phyloP scores from a whole-genome alignment of 1,284 basidiomycete species.

The Cutaneotrichosporon dermatis region DNA sequence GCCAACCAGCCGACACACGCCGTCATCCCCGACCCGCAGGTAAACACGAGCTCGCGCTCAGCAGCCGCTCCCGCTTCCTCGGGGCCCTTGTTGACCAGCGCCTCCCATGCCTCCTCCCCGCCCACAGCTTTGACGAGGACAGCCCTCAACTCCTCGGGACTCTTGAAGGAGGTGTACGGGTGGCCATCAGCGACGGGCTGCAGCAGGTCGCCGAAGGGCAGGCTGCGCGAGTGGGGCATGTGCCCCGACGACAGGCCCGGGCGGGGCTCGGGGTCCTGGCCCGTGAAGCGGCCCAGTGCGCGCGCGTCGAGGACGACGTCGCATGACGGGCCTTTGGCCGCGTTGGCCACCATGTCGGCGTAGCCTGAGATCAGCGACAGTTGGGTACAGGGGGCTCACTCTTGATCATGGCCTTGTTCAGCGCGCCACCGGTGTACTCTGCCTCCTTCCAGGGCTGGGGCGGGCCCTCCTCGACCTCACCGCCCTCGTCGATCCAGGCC shows the following conservation, averaged over 20 bases:
- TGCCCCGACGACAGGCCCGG: slow-evolving; percentile 84
- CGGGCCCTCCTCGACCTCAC: slow-evolving; percentile 57
- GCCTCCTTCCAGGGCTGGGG: slow-evolving; percentile 1
- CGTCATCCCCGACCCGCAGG: slow-evolving; percentile 94
- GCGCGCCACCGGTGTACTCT: slow-evolving; percentile 45
- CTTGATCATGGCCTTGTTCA: slow-evolving; percentile 51
- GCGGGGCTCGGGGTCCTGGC: slow-evolving; percentile 82
- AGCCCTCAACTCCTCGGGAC: slow-evolving; percentile 57
- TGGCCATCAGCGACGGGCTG: slow-evolving; percentile 36
- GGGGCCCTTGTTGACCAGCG: slow-evolving; percentile 49
- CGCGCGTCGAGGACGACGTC: slow-evolving; percentile 81
- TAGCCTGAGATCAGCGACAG: slow-evolving; percentile 57
- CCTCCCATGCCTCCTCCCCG: slow-evolving; percentile 51
- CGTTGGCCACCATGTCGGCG: slow-evolving; percentile 73
- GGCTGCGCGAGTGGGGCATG: slow-evolving; percentile 78
- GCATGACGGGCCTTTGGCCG: slow-evolving; percentile 53
- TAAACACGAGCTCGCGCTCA: slow-evolving; percentile 60
- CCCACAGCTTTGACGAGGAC: slow-evolving; percentile 53
- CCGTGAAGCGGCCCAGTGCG: slow-evolving; percentile 70
- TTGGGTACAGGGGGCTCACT: slow-evolving; percentile 53
- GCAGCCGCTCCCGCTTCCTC: slow-evolving; percentile 53
- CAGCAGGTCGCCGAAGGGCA: slow-evolving; percentile 80
- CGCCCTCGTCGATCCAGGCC: slow-evolving; percentile 70
- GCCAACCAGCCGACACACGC: slow-evolving; percentile 89
- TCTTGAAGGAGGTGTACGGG: slow-evolving; percentile 56